A percentile compares a stretch with the other conserved stretches of the same genome.
phyloP scores from a whole-genome alignment of 768 basidiomycete species.

The Tricholoma matsutake region DNA sequence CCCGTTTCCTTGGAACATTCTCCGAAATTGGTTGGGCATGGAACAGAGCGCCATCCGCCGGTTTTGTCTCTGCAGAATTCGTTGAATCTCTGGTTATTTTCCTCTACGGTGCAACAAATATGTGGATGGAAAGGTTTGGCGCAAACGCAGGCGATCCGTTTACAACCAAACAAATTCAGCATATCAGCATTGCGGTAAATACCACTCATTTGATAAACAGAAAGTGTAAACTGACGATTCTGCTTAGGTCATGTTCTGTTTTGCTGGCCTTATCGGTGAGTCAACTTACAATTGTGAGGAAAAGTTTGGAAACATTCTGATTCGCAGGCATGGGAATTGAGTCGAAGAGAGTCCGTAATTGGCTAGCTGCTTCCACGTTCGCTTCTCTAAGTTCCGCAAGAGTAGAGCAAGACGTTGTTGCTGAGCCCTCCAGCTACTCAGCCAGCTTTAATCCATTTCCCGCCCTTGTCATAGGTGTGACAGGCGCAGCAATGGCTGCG shows the following conservation, averaged over 20 bases:
- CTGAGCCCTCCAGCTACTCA: slow-evolving; percentile 70
- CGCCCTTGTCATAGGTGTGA: slow-evolving; percentile 89
- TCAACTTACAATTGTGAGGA: neutral
- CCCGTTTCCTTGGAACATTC: slow-evolving; percentile 91
- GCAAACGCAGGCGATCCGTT: slow-evolving; percentile 77
- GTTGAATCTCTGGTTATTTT: slow-evolving; percentile 82
- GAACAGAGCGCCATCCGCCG: slow-evolving; percentile 64
- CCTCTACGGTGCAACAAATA: slow-evolving; percentile 85
- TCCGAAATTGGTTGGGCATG: slow-evolving; percentile 92
- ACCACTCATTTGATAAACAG: neutral
- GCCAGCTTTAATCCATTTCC: slow-evolving; percentile 91
- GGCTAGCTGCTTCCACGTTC: slow-evolving; percentile 63
- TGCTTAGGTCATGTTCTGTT: slow-evolving; percentile 85
- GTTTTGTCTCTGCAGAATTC: slow-evolving; percentile 65
- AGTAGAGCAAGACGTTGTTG: slow-evolving; percentile 40
- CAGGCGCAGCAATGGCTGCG: slow-evolving; percentile 90
- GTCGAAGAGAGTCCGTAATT: slow-evolving; percentile 65
- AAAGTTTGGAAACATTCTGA: neutral
- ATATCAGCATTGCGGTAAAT: slow-evolving; percentile 86
- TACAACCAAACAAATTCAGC: slow-evolving; percentile 90
- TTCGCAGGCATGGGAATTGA: slow-evolving; percentile 75
- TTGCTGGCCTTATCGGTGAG: slow-evolving; percentile 76
- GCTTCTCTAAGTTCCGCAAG: slow-evolving; percentile 25
- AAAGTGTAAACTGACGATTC: neutral
- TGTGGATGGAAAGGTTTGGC: slow-evolving; percentile 97